Evolutionary conservation across 139 green algal genomes (phyloP).

Genomic region (Chlamydomonas incerta): DNA sequence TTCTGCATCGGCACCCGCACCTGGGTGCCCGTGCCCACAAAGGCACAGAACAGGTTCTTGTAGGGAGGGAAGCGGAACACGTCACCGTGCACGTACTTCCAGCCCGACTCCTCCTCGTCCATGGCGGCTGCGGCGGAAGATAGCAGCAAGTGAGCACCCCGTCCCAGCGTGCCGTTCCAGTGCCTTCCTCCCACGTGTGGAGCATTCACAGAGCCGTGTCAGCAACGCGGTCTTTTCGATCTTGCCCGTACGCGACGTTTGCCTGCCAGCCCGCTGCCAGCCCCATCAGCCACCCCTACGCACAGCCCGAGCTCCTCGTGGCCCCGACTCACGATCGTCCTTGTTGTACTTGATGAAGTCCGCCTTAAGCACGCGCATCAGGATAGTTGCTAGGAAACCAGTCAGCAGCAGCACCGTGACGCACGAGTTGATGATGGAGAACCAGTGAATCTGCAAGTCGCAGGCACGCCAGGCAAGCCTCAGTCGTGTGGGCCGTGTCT

Average conservation of each 20-base stretch:
- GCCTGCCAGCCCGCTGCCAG: too few relatives aligned
- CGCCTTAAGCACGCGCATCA: slow-evolving; percentile 89
- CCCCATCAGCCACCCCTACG: too few relatives aligned
- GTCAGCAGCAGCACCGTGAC: slow-evolving; percentile 94
- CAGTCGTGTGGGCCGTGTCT: background rate
- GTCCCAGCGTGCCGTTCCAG: too few relatives aligned
- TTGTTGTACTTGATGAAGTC: slow-evolving; percentile 90
- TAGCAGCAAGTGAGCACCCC: background rate
- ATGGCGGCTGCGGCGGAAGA: slow-evolving; percentile 41
- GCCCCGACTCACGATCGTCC: slow-evolving; percentile 62
- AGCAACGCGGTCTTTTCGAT: too few relatives aligned
- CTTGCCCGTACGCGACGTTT: too few relatives aligned
- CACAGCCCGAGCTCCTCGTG: too few relatives aligned
- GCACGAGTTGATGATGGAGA: slow-evolving; percentile 93
- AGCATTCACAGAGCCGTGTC: too few relatives aligned
- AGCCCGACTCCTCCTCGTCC: slow-evolving; percentile 81
- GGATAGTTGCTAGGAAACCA: slow-evolving; percentile 92
- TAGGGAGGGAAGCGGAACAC: slow-evolving; percentile 90
- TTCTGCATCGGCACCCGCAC: background rate
- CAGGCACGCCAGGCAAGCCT: background rate
- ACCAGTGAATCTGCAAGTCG: slow-evolving; percentile 91
- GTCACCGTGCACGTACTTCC: slow-evolving; percentile 95
- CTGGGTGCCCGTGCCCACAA: slow-evolving; percentile 88
- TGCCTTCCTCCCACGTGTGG: too few relatives aligned
- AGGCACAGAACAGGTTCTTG: slow-evolving; percentile 85